Percentiles rank a stretch among this genome's conserved stretches.
Conservation (phyloP, 257 asterid genomes). For the Solanum stenotomum region DNA sequence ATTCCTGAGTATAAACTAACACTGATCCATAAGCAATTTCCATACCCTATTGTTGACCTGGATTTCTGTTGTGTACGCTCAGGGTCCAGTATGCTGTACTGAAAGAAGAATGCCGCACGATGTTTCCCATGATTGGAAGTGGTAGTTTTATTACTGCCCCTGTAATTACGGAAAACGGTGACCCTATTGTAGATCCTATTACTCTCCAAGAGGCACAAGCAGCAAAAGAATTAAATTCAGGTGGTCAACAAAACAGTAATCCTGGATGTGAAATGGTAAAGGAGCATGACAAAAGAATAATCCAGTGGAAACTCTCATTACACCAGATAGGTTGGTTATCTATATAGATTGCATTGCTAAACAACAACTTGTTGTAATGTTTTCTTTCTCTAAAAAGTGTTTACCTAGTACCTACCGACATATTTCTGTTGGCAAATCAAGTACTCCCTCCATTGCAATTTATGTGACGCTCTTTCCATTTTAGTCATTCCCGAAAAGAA, state of each 20-base stretch:
- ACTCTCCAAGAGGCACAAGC: conserved; percentile 68
- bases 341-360: neutral
- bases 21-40: neutral
- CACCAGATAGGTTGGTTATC: conserved; percentile 85
- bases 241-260: conserved; percentile 16
- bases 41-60: neutral
- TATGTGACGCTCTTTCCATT: neutral
- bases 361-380: neutral
- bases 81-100: conserved; percentile 63
- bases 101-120: conserved; percentile 73
- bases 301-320: conserved; percentile 82
- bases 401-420: neutral
- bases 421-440: neutral
- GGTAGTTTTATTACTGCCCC: conserved; percentile 89
- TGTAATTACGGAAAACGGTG: conserved; percentile 73
- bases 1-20: neutral
- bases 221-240: conserved; percentile 5
- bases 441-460: neutral
- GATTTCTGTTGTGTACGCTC: conserved; percentile 15
- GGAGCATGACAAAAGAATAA: conserved; percentile 58
- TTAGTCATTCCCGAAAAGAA: neutral
- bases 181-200: conserved; percentile 75
- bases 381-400: neutral
- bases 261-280: conserved; percentile 13
- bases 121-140: conserved; percentile 89